phyloP scores from a whole-genome alignment of 106 monocot species.

The Phalaenopsis aphrodite region DNA sequence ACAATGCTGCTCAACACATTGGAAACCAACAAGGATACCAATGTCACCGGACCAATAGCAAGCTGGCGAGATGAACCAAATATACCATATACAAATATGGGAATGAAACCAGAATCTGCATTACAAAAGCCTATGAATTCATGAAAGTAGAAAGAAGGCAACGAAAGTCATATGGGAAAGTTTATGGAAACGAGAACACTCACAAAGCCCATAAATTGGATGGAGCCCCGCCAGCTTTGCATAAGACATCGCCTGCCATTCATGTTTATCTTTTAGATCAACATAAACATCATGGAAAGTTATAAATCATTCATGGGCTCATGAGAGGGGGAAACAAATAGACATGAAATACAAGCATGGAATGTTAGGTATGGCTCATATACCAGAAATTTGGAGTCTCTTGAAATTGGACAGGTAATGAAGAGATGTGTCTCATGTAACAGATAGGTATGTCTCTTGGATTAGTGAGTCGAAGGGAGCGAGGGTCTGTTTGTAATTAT shows the following conservation, averaged over 20 bases:
- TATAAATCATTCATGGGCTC: neutral
- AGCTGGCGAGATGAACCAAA: conserved; percentile 87
- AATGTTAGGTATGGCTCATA: no score
- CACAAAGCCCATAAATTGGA: conserved; percentile 93
- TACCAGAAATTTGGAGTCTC: no score
- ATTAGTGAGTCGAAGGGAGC: no score
- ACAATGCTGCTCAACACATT: conserved; percentile 71
- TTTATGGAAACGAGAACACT: conserved; percentile 19
- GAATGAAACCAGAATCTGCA: conserved; percentile 80
- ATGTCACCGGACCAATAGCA: conserved; percentile 81
- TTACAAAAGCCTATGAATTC: no score
- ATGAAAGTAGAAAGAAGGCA: neutral
- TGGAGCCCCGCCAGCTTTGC: conserved; percentile 90
- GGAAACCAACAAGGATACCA: conserved; percentile 74
- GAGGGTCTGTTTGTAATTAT: no score
- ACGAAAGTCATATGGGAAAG: neutral
- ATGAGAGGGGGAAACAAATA: neutral
- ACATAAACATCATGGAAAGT: neutral
- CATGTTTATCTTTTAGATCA: neutral
- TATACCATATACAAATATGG: conserved; percentile 70
- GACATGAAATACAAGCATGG: no score
- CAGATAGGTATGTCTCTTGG: no score
- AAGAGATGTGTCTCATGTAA: no score
- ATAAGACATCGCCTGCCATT: conserved; percentile 77
- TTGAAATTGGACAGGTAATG: no score